phyloP scores from a whole-genome alignment of 495 filamentous ascomycete genomes.

The Penicillium lividum region DNA sequence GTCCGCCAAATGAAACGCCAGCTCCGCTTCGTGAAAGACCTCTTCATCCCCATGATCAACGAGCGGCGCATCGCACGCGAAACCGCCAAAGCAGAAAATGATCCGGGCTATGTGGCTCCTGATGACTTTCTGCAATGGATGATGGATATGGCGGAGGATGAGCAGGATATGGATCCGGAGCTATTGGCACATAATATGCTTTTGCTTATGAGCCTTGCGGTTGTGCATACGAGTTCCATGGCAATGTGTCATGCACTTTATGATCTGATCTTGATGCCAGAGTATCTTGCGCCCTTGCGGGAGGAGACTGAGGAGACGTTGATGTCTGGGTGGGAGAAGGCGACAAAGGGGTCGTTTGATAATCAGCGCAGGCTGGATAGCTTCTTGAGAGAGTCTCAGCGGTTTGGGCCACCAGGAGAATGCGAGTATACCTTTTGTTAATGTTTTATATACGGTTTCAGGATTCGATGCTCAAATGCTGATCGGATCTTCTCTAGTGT shows the following conservation, averaged over 20 bases:
- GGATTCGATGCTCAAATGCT: background rate
- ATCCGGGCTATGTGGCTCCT: constrained; percentile 28
- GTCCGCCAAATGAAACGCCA: constrained; percentile 27
- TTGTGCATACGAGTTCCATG: constrained; percentile 38
- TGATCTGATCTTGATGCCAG: constrained; percentile 33
- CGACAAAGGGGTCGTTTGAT: constrained; percentile 21
- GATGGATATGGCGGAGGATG: constrained; percentile 33
- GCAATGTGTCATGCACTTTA: constrained; percentile 36
- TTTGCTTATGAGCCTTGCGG: constrained; percentile 30
- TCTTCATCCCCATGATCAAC: constrained; percentile 35
- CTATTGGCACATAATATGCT: constrained; percentile 32
- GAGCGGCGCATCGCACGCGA: constrained; percentile 20
- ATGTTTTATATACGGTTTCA: background rate
- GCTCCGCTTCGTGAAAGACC: constrained; percentile 24
- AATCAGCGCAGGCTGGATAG: constrained; percentile 33
- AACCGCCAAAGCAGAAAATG: constrained; percentile 14
- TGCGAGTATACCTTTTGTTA: constrained; percentile 15
- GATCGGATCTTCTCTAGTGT: constrained; percentile 20
- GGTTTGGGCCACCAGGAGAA: constrained; percentile 37
- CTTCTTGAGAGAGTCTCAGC: constrained; percentile 40
- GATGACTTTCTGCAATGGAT: constrained; percentile 46
- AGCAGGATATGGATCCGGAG: constrained; percentile 25
- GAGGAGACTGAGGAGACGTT: constrained; percentile 31
- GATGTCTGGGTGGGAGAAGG: constrained; percentile 26
- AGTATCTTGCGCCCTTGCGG: constrained; percentile 32